Percentiles rank a stretch among this genome's conserved stretches.
Conservation (phyloP, 495 filamentous ascomycete genomes). For the Xylaria flabelliformis region DNA sequence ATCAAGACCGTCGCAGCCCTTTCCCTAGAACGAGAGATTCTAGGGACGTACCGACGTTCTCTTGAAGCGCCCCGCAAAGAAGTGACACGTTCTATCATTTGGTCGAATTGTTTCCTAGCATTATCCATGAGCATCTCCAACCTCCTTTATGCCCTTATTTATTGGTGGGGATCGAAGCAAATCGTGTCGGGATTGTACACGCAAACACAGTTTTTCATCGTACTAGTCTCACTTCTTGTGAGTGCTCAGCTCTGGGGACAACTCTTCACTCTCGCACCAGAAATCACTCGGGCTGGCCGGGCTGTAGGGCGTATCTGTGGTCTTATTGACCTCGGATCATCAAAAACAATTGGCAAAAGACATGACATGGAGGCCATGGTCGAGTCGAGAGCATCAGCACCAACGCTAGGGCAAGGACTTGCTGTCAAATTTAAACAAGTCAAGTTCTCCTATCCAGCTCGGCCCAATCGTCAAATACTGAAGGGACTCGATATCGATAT, state of each 20-base stretch:
- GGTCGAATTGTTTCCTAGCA: constrained; percentile 60
- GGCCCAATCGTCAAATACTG: constrained; percentile 61
- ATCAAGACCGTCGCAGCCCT: constrained; percentile 63
- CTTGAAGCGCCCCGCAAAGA: constrained; percentile 56
- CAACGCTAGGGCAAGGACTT: constrained; percentile 41
- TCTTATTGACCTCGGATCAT: constrained; percentile 55
- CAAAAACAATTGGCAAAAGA: constrained; percentile 26
- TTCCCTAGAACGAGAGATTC: constrained; percentile 52
- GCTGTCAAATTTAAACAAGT: constrained; percentile 61
- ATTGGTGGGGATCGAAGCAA: constrained; percentile 69
- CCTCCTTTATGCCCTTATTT: constrained; percentile 68
- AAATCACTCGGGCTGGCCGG: constrained; percentile 61
- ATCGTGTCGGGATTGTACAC: constrained; percentile 63
- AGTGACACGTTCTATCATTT: constrained; percentile 53
- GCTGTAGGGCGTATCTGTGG: constrained; percentile 55
- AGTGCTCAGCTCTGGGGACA: constrained; percentile 69
- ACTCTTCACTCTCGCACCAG: constrained; percentile 69
- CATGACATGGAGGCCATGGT: constrained; percentile 37
- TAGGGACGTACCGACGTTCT: constrained; percentile 53
- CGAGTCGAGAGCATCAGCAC: constrained; percentile 28
- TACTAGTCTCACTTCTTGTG: constrained; percentile 66
- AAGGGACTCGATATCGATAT: constrained; percentile 61
- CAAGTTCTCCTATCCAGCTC: constrained; percentile 66
- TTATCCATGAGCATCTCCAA: constrained; percentile 59
- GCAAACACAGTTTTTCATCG: constrained; percentile 69